phyloP scores from a whole-genome alignment of 179 eudicot species.

The Spergularia azorica region DNA sequence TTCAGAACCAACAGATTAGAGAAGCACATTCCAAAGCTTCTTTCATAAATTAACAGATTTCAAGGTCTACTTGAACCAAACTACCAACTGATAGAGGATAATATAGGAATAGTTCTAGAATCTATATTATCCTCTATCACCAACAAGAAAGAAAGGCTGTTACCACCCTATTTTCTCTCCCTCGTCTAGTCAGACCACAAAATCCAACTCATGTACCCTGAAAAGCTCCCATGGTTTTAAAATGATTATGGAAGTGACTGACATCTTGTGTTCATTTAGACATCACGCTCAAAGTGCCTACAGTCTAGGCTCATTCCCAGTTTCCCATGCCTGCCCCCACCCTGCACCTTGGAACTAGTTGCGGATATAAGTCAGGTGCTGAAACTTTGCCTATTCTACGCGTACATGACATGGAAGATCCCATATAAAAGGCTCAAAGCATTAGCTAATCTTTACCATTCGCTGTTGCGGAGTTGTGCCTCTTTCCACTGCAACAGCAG shows the following conservation, averaged over 20 bases:
- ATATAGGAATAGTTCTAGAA: too few species aligned
- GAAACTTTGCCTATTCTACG: neutral
- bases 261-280: neutral
- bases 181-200: too few species aligned
- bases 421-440: neutral
- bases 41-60: neutral
- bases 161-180: too few species aligned
- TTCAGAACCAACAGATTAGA: neutral
- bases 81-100: too few species aligned
- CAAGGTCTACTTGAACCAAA: too few species aligned
- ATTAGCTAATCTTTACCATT: slow-evolving; percentile 38
- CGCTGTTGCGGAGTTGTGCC: slow-evolving; percentile 98
- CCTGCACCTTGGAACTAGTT: neutral
- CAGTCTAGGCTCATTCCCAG: neutral
- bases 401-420: neutral
- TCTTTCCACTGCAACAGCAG: slow-evolving; percentile 91
- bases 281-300: neutral
- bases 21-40: neutral
- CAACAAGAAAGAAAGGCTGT: too few species aligned
- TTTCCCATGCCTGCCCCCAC: neutral
- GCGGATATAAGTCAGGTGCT: neutral
- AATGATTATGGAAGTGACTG: neutral
- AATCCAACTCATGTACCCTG: too few species aligned
- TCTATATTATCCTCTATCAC: too few species aligned
- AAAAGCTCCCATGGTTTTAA: neutral